These are phyloP conservation scores for Metschnikowia koreensis DNA, from an alignment of 805 yeast genomes.

Conservation along the genomic window DNA sequence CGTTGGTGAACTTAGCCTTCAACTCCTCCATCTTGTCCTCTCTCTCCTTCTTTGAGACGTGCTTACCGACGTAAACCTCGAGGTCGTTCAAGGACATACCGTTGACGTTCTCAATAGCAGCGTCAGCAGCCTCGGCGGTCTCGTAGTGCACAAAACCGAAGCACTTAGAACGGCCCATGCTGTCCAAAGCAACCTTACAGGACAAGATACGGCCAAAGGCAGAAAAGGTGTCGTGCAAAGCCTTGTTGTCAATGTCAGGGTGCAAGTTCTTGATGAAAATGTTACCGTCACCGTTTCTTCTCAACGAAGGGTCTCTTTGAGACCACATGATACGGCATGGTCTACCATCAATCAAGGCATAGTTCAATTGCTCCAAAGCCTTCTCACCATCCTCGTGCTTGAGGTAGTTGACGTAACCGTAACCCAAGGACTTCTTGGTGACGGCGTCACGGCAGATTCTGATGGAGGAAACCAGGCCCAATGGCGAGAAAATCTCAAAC, in stretches of 20 bases:
- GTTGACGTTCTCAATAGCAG: slow-evolving; percentile 95
- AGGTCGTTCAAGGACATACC: slow-evolving; percentile 97
- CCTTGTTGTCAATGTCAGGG: slow-evolving; percentile 98
- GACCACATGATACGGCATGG: slow-evolving; percentile 99
- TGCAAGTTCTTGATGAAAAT: slow-evolving; percentile 97
- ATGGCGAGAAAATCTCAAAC: slow-evolving; percentile 90
- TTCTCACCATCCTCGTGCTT: slow-evolving; percentile 84
- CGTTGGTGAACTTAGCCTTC: slow-evolving; percentile 92
- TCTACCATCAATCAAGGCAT: slow-evolving; percentile 87
- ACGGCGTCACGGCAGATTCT: slow-evolving; percentile 99
- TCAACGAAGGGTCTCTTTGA: slow-evolving; percentile 94
- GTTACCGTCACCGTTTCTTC: slow-evolving; percentile 95
- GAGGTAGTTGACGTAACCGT: slow-evolving; percentile 97
- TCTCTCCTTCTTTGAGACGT: slow-evolving; percentile 89
- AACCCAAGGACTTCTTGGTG: slow-evolving; percentile 94
- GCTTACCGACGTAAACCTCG: slow-evolving; percentile 95
- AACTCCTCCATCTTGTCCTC: slow-evolving; percentile 86
- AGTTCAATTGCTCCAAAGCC: slow-evolving; percentile 95
- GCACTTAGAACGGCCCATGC: slow-evolving; percentile 86
- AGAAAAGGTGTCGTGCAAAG: slow-evolving; percentile 95
- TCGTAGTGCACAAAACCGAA: slow-evolving; percentile 98
- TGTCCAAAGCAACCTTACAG: slow-evolving; percentile 96
- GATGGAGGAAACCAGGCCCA: slow-evolving; percentile 94
- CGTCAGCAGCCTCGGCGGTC: slow-evolving; percentile 84
- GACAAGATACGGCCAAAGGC: slow-evolving; percentile 95